A percentile compares a stretch with the other conserved stretches of the same genome.
These are phyloP conservation scores for Fusarium sp. DNA, from an alignment of 2,329 filamentous ascomycete species.

Conservation along the genomic window DNA sequence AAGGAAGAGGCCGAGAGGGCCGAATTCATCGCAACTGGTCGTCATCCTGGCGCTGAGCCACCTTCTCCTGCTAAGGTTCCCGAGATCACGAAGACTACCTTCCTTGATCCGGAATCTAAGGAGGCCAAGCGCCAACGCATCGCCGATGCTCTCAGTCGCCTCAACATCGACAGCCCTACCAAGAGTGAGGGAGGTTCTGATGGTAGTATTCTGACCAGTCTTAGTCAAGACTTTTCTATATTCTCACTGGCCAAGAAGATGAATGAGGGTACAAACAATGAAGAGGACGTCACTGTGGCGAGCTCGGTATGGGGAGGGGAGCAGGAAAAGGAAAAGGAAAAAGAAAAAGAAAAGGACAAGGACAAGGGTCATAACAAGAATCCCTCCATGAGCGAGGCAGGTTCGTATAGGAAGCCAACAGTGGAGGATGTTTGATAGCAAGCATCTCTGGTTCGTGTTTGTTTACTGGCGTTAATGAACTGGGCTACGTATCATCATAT, in stretches of 20 bases:
- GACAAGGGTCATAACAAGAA: slow-evolving; percentile 11
- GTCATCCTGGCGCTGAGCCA: slow-evolving; percentile 31
- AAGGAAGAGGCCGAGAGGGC: slow-evolving; percentile 39
- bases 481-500: background rate
- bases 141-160: slow-evolving; percentile 36
- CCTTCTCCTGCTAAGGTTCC: slow-evolving; percentile 3
- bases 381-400: slow-evolving; percentile 30
- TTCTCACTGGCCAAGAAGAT: slow-evolving; percentile 41
- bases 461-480: slow-evolving; percentile 28
- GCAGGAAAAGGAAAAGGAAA: slow-evolving; percentile 2
- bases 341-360: slow-evolving; percentile 5
- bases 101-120: slow-evolving; percentile 22
- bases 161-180: slow-evolving; percentile 31
- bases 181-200: slow-evolving; percentile 22
- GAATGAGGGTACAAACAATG: slow-evolving; percentile 27
- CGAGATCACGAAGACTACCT: slow-evolving; percentile 13
- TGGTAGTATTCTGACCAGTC: slow-evolving; percentile 35
- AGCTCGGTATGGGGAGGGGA: slow-evolving; percentile 40
- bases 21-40: slow-evolving; percentile 35
- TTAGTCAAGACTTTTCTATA: slow-evolving; percentile 41
- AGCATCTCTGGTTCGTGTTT: background rate
- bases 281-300: slow-evolving; percentile 38
- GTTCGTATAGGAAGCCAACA: slow-evolving; percentile 41
- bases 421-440: slow-evolving; percentile 36
- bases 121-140: slow-evolving; percentile 35